Evolutionary conservation across 495 filamentous ascomycete genomes (phyloP), one percentile per base, ranked within the genome.

Genomic region (Penicillium fimorum): DNA sequence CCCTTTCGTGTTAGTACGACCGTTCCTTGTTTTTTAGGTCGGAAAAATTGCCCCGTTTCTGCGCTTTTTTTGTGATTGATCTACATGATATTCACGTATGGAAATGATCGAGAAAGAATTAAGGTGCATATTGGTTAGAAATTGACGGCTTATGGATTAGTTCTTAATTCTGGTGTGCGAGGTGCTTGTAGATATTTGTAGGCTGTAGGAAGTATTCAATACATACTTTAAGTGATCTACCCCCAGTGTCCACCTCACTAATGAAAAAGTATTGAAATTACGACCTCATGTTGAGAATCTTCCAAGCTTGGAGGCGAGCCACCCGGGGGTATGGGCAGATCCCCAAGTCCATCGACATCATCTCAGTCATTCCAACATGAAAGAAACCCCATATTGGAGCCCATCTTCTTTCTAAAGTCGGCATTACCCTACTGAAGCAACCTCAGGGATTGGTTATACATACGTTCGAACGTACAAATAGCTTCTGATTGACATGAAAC

Each of bases 41-140:
- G 52, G 52, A 47, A 54, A 54, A 54, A 54, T 54, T 54, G 52
- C 52, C 52, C 43, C 38, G 50, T 45, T 54, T 54, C 52, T 54
- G 52, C 52, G 52, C 43, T 53, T 53, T 45, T 50, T 54, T 54
- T 46, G 52, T 54, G 52, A 54, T 54, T 54, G 42, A 54, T 54
- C 52, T 17, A 45, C 33, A 54, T 54, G 52, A 54, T 54, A 54
- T 54, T 52, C 52, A 54, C 52, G 52, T 54, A 54, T 54, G 52
- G 50, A 54, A 54, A 54, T 47, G 52, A 47, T 47, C 52, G 43
- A 54, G 52, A 54, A 53, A 53, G 51, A 53, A 52, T 42, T 11
- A 54, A 54, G 52, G 52, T 54, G 52, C 52, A 54, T 54, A 45
- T 24, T 54, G 52, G 52, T 54, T 54, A 54, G 52, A 54, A 54